phyloP scores from a whole-genome alignment of 1,284 basidiomycete species.

The Cutaneotrichosporon dermatis region DNA sequence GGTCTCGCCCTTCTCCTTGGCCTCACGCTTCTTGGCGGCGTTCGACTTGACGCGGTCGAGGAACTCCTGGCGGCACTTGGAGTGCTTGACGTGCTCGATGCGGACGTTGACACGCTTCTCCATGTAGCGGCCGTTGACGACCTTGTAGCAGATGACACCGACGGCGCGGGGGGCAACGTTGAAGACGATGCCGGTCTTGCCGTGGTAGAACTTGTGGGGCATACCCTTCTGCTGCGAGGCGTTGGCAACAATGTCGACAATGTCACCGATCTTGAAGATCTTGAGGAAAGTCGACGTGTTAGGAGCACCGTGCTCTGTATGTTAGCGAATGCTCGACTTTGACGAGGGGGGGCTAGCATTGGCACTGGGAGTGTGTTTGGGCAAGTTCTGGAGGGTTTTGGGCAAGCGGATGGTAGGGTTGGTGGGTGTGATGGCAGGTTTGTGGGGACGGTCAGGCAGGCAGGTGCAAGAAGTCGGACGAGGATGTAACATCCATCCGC shows the following conservation, averaged over 20 bases:
- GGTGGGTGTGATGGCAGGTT: too few relatives aligned
- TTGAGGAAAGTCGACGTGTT: slow-evolving; percentile 90
- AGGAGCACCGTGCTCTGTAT: slow-evolving; percentile 79
- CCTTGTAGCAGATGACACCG: slow-evolving; percentile 97
- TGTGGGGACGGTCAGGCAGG: too few relatives aligned
- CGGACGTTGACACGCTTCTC: slow-evolving; percentile 99
- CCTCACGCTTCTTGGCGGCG: slow-evolving; percentile 75
- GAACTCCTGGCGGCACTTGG: slow-evolving; percentile 98
- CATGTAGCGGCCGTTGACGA: slow-evolving; percentile 97
- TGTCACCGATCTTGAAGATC: slow-evolving; percentile 92
- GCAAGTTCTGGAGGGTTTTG: too few relatives aligned
- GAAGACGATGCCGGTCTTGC: slow-evolving; percentile 89
- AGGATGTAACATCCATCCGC: too few relatives aligned
- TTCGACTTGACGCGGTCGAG: slow-evolving; percentile 93
- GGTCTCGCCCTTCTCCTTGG: slow-evolving; percentile 86
- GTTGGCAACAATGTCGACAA: slow-evolving; percentile 99
- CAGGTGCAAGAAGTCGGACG: too few relatives aligned
- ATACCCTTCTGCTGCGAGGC: slow-evolving; percentile 99
- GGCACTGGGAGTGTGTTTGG: too few relatives aligned
- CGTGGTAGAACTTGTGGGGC: slow-evolving; percentile 83
- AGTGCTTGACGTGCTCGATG: slow-evolving; percentile 96
- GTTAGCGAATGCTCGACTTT: slow-evolving; percentile 3
- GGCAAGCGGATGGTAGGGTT: too few relatives aligned
- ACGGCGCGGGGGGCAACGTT: slow-evolving; percentile 94
- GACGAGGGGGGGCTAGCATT: background rate